Percentiles rank a stretch among this genome's conserved stretches.
Conservation (phyloP, 1,284 basidiomycete genomes). For the Puccinia brachypodii region DNA sequence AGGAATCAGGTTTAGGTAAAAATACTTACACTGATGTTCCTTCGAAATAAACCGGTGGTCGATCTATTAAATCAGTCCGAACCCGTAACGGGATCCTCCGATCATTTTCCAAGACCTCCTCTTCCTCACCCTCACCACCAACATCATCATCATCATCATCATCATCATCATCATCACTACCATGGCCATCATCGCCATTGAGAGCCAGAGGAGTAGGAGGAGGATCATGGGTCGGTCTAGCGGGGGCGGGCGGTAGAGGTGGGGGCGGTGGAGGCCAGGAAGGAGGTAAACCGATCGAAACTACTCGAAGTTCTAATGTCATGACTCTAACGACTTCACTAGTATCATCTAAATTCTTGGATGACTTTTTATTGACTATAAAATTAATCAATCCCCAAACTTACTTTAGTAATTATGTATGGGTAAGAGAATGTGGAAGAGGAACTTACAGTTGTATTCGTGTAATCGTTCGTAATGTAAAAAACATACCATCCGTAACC, state of each 20-base stretch:
- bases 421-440: too few relatives aligned
- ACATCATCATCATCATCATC: too few relatives aligned
- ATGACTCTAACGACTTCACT: constrained; percentile 18
- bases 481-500: constrained; percentile 35
- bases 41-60: constrained; percentile 28
- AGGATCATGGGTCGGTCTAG: too few relatives aligned
- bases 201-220: too few relatives aligned
- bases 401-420: too few relatives aligned
- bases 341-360: not conserved
- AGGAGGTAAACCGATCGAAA: constrained; percentile 4
- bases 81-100: not conserved
- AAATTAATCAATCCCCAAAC: too few relatives aligned
- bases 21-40: constrained; percentile 34
- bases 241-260: not conserved
- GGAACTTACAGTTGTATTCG: constrained; percentile 25
- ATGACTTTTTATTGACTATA: not conserved
- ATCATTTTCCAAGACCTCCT: too few relatives aligned
- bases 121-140: too few relatives aligned
- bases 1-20: not conserved
- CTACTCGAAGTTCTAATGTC: constrained; percentile 39
- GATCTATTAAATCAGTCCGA: not conserved
- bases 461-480: constrained; percentile 31
- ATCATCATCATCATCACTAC: too few relatives aligned
- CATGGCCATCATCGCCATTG: too few relatives aligned
- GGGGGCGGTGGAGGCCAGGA: not conserved